A percentile compares a stretch with the other conserved stretches of the same genome.
These are phyloP conservation scores for Cutaneotrichosporon spelunceum DNA, from an alignment of 1,284 basidiomycete species.

Conservation along the genomic window DNA sequence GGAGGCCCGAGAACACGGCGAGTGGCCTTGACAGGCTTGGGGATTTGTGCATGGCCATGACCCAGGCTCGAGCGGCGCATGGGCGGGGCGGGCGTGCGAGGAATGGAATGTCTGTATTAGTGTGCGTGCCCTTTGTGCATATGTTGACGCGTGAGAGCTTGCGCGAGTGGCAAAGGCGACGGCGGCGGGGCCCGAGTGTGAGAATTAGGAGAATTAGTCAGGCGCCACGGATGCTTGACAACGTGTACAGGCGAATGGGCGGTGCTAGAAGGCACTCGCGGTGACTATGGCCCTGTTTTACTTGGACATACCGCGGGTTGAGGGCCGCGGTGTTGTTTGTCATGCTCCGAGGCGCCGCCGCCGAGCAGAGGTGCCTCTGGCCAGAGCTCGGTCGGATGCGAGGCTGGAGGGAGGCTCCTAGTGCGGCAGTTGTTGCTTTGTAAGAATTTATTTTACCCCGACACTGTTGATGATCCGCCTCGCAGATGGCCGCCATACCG, in stretches of 20 bases:
- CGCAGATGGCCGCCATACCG: too few species aligned
- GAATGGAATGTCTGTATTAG: conserved; percentile 1
- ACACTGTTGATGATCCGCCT: background rate
- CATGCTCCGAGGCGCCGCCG: background rate
- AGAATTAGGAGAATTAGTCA: background rate
- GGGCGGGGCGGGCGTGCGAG: too few species aligned
- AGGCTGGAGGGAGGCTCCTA: background rate
- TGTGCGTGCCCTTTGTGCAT: background rate
- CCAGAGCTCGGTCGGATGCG: background rate
- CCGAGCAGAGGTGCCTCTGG: too few species aligned
- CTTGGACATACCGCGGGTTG: background rate
- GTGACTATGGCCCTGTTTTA: background rate
- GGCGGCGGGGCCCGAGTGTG: too few species aligned
- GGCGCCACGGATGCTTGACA: background rate
- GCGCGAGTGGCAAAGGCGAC: background rate
- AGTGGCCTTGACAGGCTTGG: background rate
- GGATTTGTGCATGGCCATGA: background rate
- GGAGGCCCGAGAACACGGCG: background rate
- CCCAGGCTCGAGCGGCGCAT: background rate
- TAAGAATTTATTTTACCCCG: background rate
- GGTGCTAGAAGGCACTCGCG: background rate
- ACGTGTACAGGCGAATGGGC: background rate
- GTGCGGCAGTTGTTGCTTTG: background rate
- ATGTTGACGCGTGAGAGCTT: background rate
- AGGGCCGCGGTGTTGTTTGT: background rate